Evolutionary conservation across 2,329 filamentous ascomycete genomes (phyloP).

Genomic region (Neonectria sp.): DNA sequence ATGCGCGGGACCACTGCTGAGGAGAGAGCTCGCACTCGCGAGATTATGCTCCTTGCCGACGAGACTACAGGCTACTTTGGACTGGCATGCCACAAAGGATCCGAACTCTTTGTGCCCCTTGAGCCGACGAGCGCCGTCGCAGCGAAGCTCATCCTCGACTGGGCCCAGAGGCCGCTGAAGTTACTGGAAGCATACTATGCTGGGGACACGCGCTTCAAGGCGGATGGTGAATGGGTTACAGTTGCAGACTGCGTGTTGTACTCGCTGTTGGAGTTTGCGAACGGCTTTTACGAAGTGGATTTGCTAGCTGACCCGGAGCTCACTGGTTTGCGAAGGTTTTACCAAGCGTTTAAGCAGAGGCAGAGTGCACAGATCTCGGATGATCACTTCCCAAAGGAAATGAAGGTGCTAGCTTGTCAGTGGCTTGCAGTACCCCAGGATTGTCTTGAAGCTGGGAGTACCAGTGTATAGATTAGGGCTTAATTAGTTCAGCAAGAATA

Average conservation of each 20-base stretch:
- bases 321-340: conserved; percentile 22
- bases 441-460: neutral
- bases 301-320: conserved; percentile 22
- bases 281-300: conserved; percentile 30
- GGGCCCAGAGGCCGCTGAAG: conserved; percentile 24
- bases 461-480: neutral
- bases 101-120: neutral
- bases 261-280: conserved; percentile 33
- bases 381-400: conserved; percentile 22
- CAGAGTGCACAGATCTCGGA: conserved; percentile 27
- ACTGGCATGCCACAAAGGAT: conserved; percentile 39
- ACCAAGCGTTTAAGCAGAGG: conserved; percentile 27
- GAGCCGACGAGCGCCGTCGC: conserved; percentile 19
- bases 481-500: too few relatives aligned
- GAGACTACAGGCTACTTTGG: conserved; percentile 32
- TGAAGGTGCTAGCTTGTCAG: conserved; percentile 30
- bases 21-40: conserved; percentile 29
- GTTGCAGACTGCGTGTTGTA: conserved; percentile 40
- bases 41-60: conserved; percentile 33
- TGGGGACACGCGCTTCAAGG: neutral
- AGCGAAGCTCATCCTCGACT: conserved; percentile 25
- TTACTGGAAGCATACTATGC: conserved; percentile 31
- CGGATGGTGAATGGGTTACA: neutral
- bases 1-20: conserved; percentile 25
- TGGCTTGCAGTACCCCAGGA: conserved; percentile 20